Evolutionary conservation across 805 yeast genomes (phyloP).

Genomic region (Spathaspora arborariae): DNA sequence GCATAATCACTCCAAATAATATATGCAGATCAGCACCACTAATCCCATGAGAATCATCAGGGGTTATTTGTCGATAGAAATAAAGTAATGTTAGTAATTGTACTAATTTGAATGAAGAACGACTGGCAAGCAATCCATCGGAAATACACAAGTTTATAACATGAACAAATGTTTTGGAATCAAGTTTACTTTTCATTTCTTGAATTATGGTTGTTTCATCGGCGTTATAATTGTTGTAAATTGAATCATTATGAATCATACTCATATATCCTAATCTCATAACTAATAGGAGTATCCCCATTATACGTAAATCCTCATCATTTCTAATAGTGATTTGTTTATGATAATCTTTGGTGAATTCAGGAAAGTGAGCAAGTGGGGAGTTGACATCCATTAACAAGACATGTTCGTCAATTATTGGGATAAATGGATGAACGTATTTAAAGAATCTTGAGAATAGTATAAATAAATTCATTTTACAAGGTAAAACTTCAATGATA

Average conservation of each 20-base stretch:
- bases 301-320: conserved; percentile 27
- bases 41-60: conserved; percentile 40
- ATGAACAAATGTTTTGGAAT: conserved; percentile 25
- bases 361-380: conserved; percentile 23
- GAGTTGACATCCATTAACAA: conserved; percentile 22
- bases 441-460: conserved; percentile 32
- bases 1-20: conserved; percentile 32
- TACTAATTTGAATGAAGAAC: conserved; percentile 32
- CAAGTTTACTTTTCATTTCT: conserved; percentile 25
- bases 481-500: conserved; percentile 28
- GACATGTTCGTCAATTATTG: conserved; percentile 29
- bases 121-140: conserved; percentile 24
- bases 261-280: conserved; percentile 36
- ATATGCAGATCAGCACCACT: conserved; percentile 38
- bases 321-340: conserved; percentile 19
- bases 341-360: conserved; percentile 14
- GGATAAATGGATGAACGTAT: conserved; percentile 38
- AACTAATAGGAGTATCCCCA: conserved; percentile 28
- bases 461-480: conserved; percentile 18
- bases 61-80: conserved; percentile 34
- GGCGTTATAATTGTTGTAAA: conserved; percentile 21
- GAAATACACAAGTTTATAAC: conserved; percentile 32
- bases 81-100: conserved; percentile 31
- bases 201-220: conserved; percentile 24
- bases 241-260: conserved; percentile 31